phyloP scores from a whole-genome alignment of 768 basidiomycete genomes.

The Suillus plorans region DNA sequence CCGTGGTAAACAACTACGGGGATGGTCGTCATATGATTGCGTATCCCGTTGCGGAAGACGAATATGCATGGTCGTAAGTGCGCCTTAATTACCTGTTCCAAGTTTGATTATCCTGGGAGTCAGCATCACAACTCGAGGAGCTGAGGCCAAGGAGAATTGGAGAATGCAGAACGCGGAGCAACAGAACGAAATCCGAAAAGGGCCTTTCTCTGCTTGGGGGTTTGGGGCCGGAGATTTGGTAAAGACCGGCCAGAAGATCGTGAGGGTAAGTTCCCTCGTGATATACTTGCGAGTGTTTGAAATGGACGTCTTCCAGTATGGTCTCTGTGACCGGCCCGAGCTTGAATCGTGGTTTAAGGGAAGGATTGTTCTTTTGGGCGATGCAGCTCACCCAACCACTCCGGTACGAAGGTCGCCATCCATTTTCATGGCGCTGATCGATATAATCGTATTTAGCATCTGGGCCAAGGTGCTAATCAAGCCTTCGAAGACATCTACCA shows the following conservation, averaged over 20 bases:
- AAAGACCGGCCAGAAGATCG: slow-evolving; percentile 12
- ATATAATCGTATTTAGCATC: slow-evolving; percentile 30
- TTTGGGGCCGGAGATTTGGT: slow-evolving; percentile 21
- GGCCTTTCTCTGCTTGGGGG: slow-evolving; percentile 18
- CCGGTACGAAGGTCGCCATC: slow-evolving; percentile 30
- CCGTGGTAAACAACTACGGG: slow-evolving; percentile 37
- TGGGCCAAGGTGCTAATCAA: slow-evolving; percentile 47
- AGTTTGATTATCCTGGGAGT: not conserved
- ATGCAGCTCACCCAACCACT: slow-evolving; percentile 47
- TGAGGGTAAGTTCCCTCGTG: slow-evolving; percentile 13
- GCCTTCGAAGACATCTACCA: slow-evolving; percentile 43
- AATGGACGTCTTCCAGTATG: slow-evolving; percentile 29
- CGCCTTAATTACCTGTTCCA: not conserved
- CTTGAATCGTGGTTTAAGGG: slow-evolving; percentile 40
- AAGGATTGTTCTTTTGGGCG: slow-evolving; percentile 42
- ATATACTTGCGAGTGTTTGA: not conserved
- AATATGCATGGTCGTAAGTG: slow-evolving; percentile 41
- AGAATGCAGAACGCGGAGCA: slow-evolving; percentile 32
- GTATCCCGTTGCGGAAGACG: slow-evolving; percentile 31
- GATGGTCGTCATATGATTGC: slow-evolving; percentile 38
- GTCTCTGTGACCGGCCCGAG: slow-evolving; percentile 43
- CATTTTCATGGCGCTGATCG: not conserved
- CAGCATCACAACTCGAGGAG: slow-evolving; percentile 20
- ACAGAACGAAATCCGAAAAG: slow-evolving; percentile 17
- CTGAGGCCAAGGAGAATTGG: slow-evolving; percentile 43